Conservation (phyloP, 1,284 basidiomycete species). For the Papiliotrema terrestris region DNA sequence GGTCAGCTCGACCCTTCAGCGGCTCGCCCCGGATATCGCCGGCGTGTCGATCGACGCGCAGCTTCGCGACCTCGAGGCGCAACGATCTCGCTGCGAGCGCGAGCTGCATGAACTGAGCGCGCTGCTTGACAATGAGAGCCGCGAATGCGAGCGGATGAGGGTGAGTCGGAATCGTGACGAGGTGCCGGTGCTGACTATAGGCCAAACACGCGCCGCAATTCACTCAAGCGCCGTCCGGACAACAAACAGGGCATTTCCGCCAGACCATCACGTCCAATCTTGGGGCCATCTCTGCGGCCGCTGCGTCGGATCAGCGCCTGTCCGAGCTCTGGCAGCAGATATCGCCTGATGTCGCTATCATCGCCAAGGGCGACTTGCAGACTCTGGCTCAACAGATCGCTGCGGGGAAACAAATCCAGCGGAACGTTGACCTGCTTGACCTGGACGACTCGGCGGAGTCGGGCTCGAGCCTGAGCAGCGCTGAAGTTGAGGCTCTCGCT, state of each 20-base stretch:
- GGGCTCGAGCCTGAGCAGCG: slow-evolving; percentile 45
- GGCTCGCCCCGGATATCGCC: slow-evolving; percentile 75
- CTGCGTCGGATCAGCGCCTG: slow-evolving; percentile 74
- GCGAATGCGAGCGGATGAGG: slow-evolving; percentile 77
- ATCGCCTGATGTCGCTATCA: slow-evolving; percentile 62
- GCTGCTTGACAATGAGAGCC: slow-evolving; percentile 70
- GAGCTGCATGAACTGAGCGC: slow-evolving; percentile 62
- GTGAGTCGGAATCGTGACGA: slow-evolving; percentile 39
- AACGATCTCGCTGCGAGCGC: slow-evolving; percentile 60
- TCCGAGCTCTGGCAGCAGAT: slow-evolving; percentile 69
- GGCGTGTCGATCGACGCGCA: slow-evolving; percentile 50
- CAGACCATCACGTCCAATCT: slow-evolving; percentile 77
- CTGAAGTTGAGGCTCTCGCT: slow-evolving; percentile 63
- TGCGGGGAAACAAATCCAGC: slow-evolving; percentile 54
- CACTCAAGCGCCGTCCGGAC: slow-evolving; percentile 81
- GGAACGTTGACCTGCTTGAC: slow-evolving; percentile 47
- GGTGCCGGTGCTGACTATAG: slow-evolving; percentile 11
- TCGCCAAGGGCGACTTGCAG: slow-evolving; percentile 59
- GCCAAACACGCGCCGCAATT: slow-evolving; percentile 83
- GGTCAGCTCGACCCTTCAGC: slow-evolving; percentile 67
- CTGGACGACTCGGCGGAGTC: slow-evolving; percentile 62
- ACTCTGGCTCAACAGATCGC: slow-evolving; percentile 63
- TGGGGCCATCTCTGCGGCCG: slow-evolving; percentile 71
- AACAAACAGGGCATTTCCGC: slow-evolving; percentile 66
- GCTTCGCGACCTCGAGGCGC: slow-evolving; percentile 60